Percentiles rank a stretch among this genome's conserved stretches.
Conservation (phyloP, 2,329 filamentous ascomycete species). For the Ophiocordyceps camponoti-floridani region DNA sequence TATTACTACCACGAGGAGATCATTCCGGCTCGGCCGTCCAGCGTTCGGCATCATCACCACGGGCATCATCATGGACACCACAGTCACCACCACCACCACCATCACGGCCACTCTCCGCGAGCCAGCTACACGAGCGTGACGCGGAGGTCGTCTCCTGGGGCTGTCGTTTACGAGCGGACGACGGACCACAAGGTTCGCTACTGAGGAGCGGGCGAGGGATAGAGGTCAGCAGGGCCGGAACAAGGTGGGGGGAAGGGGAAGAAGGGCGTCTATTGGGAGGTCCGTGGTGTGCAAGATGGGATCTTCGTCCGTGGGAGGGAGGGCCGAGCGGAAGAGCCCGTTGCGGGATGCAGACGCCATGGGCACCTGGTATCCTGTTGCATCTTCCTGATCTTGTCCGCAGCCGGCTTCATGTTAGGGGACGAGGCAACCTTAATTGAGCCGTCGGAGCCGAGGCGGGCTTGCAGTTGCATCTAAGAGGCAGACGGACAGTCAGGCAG, state of each 20-base stretch:
- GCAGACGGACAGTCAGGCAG: neutral
- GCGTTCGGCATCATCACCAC: conserved; percentile 14
- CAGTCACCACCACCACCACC: conserved; percentile 14
- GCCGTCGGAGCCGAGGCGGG: too few relatives aligned
- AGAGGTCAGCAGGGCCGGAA: neutral
- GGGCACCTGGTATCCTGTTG: neutral
- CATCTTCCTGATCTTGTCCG: too few relatives aligned
- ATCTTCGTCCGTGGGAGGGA: neutral
- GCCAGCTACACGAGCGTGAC: conserved; percentile 24
- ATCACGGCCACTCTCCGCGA: conserved; percentile 18
- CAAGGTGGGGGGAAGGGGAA: neutral
- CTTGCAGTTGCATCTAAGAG: neutral
- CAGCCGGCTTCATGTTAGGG: too few relatives aligned
- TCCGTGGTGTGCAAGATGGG: neutral
- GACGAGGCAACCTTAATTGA: too few relatives aligned
- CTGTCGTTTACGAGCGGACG: conserved; percentile 23
- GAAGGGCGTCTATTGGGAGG: neutral
- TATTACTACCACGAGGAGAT: conserved; percentile 40
- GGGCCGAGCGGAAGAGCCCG: neutral
- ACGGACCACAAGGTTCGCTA: conserved; percentile 7
- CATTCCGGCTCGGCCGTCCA: conserved; percentile 23
- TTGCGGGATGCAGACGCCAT: neutral
- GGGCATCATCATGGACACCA: conserved; percentile 14
- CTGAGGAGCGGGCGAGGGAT: conserved; percentile 9
- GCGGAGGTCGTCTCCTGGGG: conserved; percentile 17